phyloP scores from a whole-genome alignment of 139 green algal species.

The Chlamydomonas incerta region DNA sequence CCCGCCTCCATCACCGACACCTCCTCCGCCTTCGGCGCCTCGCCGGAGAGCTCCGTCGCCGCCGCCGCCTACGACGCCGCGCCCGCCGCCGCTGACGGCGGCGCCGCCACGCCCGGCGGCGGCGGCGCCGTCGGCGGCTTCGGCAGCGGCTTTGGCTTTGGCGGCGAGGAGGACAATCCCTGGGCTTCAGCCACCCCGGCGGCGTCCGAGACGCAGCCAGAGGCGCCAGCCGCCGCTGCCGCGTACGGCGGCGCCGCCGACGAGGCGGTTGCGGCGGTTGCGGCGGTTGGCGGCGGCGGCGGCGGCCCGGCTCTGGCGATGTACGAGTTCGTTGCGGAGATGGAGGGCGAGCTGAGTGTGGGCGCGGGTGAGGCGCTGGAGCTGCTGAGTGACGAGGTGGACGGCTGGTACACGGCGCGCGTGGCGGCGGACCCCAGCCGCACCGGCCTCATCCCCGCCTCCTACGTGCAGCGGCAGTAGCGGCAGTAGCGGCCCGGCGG shows the following conservation, averaged over 20 bases:
- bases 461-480: conserved; percentile 31
- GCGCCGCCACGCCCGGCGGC: no score
- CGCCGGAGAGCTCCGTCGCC: no score
- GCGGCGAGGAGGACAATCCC: no score
- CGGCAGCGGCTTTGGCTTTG: no score
- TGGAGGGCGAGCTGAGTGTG: conserved; percentile 63
- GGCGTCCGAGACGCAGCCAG: not conserved
- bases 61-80: no score
- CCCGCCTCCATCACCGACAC: no score
- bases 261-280: not conserved
- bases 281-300: not conserved
- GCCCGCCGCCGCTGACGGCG: no score
- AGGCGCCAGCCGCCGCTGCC: not conserved
- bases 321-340: conserved; percentile 65
- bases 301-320: conserved; percentile 14
- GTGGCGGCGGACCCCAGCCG: conserved; percentile 1
- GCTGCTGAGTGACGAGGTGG: conserved; percentile 60
- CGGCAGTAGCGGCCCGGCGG: no score
- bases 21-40: no score
- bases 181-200: no score
- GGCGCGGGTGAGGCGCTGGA: conserved; percentile 55
- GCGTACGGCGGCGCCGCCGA: not conserved
- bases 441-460: conserved; percentile 15
- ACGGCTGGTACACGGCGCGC: conserved; percentile 68
- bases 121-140: no score